Percentiles rank a stretch among this genome's conserved stretches.
Conservation (phyloP, 805 yeast genomes). For the Dipodascopsis uninucleata region DNA sequence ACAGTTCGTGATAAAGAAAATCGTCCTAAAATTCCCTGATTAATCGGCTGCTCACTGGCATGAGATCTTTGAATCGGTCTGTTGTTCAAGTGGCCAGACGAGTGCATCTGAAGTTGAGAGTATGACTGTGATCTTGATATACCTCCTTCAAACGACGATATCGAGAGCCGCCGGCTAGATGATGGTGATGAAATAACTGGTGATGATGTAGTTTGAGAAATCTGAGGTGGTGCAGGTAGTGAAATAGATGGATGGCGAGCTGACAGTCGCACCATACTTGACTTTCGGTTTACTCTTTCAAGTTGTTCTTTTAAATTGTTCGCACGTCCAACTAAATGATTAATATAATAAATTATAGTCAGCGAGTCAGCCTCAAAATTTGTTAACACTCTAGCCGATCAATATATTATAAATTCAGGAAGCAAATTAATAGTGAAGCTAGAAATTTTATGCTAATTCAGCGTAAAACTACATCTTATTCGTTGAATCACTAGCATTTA, state of each 20-base stretch:
- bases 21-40: slow-evolving; percentile 4
- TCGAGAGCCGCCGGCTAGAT: slow-evolving; percentile 4
- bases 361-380: no score
- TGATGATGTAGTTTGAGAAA: slow-evolving; percentile 9
- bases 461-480: no score
- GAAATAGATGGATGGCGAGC: slow-evolving; percentile 1
- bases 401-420: no score
- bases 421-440: no score
- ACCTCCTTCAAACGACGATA: slow-evolving; percentile 2
- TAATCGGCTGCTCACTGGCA: no score
- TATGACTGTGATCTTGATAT: slow-evolving; percentile 8
- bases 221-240: slow-evolving; percentile 19
- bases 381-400: no score
- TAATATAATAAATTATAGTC: neutral
- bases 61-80: no score
- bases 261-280: slow-evolving; percentile 13
- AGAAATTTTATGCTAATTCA: no score
- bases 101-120: neutral
- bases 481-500: no score
- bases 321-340: slow-evolving; percentile 15
- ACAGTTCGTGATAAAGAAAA: slow-evolving; percentile 19
- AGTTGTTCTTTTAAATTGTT: slow-evolving; percentile 13
- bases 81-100: no score
- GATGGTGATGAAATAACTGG: slow-evolving; percentile 13
- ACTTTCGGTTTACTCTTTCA: slow-evolving; percentile 14